A percentile compares a stretch with the other conserved stretches of the same genome.
These are phyloP conservation scores for Dysphania ambrosioides DNA, from an alignment of 148 eudicot species.

Conservation along the genomic window DNA sequence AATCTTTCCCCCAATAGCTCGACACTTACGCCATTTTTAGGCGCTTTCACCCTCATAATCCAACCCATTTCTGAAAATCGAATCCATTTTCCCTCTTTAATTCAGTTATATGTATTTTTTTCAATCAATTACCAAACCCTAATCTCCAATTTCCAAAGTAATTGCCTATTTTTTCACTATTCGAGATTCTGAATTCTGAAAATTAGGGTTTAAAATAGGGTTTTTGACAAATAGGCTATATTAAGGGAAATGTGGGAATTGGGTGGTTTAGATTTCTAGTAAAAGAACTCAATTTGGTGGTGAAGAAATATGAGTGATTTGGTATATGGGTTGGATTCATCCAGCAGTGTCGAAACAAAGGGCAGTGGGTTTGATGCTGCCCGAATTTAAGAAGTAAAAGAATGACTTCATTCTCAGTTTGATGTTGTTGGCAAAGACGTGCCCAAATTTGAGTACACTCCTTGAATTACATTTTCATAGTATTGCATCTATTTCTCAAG, in stretches of 20 bases:
- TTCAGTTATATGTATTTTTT: background rate
- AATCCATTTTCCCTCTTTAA: too few species aligned
- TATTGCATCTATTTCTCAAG: slow-evolving; percentile 77
- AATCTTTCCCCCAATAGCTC: background rate
- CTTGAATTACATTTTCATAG: slow-evolving; percentile 76
- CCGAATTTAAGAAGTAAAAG: slow-evolving; percentile 80
- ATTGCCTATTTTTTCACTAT: background rate
- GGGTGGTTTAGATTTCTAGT: background rate
- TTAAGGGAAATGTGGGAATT: too few species aligned
- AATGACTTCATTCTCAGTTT: slow-evolving; percentile 81
- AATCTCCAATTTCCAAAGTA: background rate
- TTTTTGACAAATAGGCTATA: background rate
- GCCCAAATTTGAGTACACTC: slow-evolving; percentile 88
- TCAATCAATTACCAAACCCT: background rate
- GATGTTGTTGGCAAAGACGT: slow-evolving; percentile 84
- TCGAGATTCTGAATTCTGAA: background rate
- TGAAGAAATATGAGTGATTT: slow-evolving; percentile 64
- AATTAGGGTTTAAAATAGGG: background rate
- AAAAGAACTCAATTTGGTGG: background rate
- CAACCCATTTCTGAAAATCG: background rate
- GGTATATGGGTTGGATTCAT: slow-evolving; percentile 44
- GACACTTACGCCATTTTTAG: background rate
- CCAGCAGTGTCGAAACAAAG: slow-evolving; percentile 36
- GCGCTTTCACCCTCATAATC: background rate
- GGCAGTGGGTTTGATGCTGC: slow-evolving; percentile 63